Evolutionary conservation across 169 alveolate species (phyloP), one percentile per base, ranked within the genome.

Genomic region (Plasmodium gallinaceum): DNA sequence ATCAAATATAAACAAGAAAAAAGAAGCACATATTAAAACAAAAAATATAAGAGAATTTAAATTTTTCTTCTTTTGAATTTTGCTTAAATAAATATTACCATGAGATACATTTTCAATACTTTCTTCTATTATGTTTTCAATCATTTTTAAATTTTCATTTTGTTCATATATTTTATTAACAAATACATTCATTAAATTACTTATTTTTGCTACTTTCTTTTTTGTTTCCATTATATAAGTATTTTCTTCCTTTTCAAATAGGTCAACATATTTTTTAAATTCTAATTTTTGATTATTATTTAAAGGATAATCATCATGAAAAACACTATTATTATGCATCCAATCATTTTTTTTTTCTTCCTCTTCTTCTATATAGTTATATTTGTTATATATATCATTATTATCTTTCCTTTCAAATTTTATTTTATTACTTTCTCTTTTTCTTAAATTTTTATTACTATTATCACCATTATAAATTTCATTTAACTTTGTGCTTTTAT

Each of bases 111-210:
- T 78, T 57, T 78, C 80, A 24, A 78, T 78, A 42, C 89, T 78
- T 43, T 78, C 89, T 69, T 78, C 89, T 70, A 78, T 62, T 39
- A 78, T 70, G 45, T 64, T 72, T 43, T 78, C 89, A 48, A 78
- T 78, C 89, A 78, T 78, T 57, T 10, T 78, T 60, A 78, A 51
- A 70, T 78, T 78, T 69, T 78, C 89, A 65, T 78, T 78, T 43
- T 78, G 89, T 37, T 78, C 89, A 78, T 78, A 78, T 65, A 78
- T 78, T 69, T 78, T 78, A 48, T 68, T 78, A 64, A 78, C 89
- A 58, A 78, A 78, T 26, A 78, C 65, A 43, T 78, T 78, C 89
- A 78, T 78, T 65, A 78, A 20, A 48, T 78, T 78, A 58, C 76
- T 78, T 64, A 78, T 78, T 78, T 78, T 78, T 45, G 89, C 89